Conservation (phyloP, 176 grass and related monocot species). For the Avena eriantha region DNA sequence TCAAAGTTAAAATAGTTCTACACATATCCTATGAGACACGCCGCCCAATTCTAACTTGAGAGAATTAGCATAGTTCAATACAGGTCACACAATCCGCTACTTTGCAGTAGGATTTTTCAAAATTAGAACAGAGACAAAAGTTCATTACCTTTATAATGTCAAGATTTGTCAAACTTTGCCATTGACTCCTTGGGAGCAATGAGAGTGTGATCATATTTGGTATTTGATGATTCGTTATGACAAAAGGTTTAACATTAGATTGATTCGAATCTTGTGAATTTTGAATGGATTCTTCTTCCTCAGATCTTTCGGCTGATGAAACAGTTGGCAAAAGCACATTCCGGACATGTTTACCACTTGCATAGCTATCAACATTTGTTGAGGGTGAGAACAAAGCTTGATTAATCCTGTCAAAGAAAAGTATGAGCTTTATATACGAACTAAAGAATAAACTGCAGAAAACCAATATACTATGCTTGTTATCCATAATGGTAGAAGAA, state of each 20-base stretch:
- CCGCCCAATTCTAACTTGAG: neutral
- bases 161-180: constrained; percentile 95
- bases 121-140: constrained; percentile 34
- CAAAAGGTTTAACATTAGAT: constrained; percentile 49
- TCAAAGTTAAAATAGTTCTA: constrained; percentile 2
- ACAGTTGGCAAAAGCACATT: constrained; percentile 76
- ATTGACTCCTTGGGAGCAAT: constrained; percentile 96
- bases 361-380: constrained; percentile 70
- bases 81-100: constrained; percentile 22
- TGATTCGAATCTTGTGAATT: constrained; percentile 48
- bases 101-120: constrained; percentile 29
- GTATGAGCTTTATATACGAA: constrained; percentile 14
- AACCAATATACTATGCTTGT: constrained; percentile 8
- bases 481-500: constrained; percentile 16
- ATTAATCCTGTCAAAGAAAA: constrained; percentile 73
- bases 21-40: neutral
- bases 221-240: constrained; percentile 70
- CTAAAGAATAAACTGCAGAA: constrained; percentile 44
- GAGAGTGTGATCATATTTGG: constrained; percentile 93
- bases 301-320: constrained; percentile 57
- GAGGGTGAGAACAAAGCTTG: constrained; percentile 82
- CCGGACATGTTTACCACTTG: constrained; percentile 64
- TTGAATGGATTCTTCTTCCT: constrained; percentile 62
- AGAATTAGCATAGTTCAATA: constrained; percentile 20
- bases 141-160: constrained; percentile 93